Conservation (phyloP, 202 grass and related monocot species). For the Zizania palustris region DNA sequence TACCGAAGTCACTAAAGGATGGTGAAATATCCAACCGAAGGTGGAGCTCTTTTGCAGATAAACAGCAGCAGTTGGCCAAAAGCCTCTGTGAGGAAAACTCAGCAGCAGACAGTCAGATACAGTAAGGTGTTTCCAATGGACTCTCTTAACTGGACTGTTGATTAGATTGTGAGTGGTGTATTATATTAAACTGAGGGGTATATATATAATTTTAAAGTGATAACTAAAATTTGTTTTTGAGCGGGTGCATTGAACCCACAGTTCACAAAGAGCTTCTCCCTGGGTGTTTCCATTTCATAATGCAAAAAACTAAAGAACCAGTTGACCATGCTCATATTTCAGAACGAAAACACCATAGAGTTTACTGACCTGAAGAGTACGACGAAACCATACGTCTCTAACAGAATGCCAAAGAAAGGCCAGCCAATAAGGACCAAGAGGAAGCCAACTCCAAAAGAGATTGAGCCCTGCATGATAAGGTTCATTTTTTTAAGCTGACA, state of each 20-base stretch:
- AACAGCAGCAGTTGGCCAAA: slow-evolving; percentile 84
- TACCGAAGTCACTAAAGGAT: slow-evolving; percentile 69
- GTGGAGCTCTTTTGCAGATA: slow-evolving; percentile 75
- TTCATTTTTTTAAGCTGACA: neutral
- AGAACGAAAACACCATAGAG: neutral
- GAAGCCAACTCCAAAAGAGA: slow-evolving; percentile 82
- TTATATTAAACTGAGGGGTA: too few relatives aligned
- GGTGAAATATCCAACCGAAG: slow-evolving; percentile 74
- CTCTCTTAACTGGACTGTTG: too few relatives aligned
- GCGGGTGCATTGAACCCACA: too few relatives aligned
- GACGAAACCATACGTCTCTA: slow-evolving; percentile 75
- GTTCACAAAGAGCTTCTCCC: too few relatives aligned
- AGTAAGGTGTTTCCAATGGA: neutral
- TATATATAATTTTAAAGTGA: too few relatives aligned
- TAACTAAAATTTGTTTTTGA: too few relatives aligned
- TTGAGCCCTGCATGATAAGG: slow-evolving; percentile 65
- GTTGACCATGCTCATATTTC: neutral
- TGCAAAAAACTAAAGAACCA: slow-evolving; percentile 3
- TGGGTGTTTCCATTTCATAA: neutral
- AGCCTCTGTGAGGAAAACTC: slow-evolving; percentile 61
- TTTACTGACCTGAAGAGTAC: slow-evolving; percentile 76
- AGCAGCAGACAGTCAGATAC: slow-evolving; percentile 25
- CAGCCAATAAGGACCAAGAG: slow-evolving; percentile 79
- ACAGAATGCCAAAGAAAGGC: slow-evolving; percentile 79
- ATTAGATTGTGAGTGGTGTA: too few relatives aligned